Evolutionary conservation across 129 eudicot genomes (phyloP).

Genomic region (Helianthus tuberosus): DNA sequence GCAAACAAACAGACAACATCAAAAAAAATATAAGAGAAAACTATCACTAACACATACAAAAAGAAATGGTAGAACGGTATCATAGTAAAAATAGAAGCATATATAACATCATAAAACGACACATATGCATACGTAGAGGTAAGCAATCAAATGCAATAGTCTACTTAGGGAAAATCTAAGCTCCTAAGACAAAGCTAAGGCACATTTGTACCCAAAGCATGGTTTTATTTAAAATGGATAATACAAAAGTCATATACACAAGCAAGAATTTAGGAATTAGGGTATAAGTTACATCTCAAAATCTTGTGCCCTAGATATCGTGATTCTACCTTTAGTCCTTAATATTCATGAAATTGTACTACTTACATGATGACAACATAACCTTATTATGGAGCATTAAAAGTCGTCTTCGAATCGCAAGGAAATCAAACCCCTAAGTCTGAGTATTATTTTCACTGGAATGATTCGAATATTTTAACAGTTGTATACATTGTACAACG

Average conservation of each 20-base stretch:
- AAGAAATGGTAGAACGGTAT: too few species aligned
- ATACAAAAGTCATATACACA: neutral
- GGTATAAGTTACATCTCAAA: neutral
- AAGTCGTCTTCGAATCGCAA: neutral
- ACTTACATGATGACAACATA: conserved; percentile 8
- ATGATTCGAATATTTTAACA: neutral
- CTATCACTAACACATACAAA: too few species aligned
- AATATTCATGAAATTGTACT: neutral
- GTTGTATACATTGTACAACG: neutral
- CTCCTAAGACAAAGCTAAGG: too few species aligned
- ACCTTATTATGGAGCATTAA: neutral
- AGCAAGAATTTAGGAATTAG: neutral
- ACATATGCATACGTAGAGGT: too few species aligned
- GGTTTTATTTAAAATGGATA: too few species aligned
- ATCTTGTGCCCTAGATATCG: neutral
- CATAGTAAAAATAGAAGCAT: too few species aligned
- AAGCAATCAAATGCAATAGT: too few species aligned
- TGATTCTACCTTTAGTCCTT: neutral
- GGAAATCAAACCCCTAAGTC: conserved; percentile 12
- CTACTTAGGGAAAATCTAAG: too few species aligned
- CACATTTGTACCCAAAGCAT: too few species aligned
- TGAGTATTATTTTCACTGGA: neutral
- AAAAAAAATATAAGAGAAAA: too few species aligned
- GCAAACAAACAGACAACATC: too few species aligned
- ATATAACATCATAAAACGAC: too few species aligned